These are phyloP conservation scores for Trichoderma sp. DNA, from an alignment of 2,329 filamentous ascomycete species.

Conservation along the genomic window DNA sequence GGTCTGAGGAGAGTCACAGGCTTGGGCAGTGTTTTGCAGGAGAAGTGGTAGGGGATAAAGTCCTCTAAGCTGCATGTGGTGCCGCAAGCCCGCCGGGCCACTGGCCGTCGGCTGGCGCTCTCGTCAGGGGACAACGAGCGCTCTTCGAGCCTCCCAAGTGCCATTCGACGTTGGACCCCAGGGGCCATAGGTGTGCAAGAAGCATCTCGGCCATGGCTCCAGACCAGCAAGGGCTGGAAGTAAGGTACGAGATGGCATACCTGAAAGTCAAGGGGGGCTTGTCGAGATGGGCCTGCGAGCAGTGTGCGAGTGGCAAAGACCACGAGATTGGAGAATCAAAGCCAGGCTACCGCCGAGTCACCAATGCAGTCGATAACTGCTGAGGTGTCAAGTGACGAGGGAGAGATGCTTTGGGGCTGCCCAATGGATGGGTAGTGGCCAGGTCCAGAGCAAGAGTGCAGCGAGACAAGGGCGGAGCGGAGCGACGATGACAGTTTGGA, in stretches of 20 bases:
- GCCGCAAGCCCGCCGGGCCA: constrained; percentile 2
- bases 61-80: constrained; percentile 24
- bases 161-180: constrained; percentile 24
- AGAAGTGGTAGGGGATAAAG: constrained; percentile 21
- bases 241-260: constrained; percentile 10
- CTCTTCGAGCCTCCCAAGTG: constrained; percentile 17
- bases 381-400: neutral
- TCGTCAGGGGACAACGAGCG: constrained; percentile 18
- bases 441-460: constrained; percentile 3
- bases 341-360: neutral
- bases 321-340: neutral
- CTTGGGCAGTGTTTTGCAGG: constrained; percentile 18
- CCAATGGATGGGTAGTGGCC: constrained; percentile 7
- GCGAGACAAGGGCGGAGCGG: constrained; percentile 5
- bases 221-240: constrained; percentile 17
- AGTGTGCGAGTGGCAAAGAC: constrained; percentile 4
- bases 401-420: neutral
- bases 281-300: constrained; percentile 11
- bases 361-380: neutral
- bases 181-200: constrained; percentile 19
- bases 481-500: constrained; percentile 11
- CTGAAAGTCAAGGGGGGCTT: constrained; percentile 18
- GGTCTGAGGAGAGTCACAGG: constrained; percentile 16
- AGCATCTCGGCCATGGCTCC: constrained; percentile 5
- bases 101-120: constrained; percentile 19